Conservation (phyloP, 495 filamentous ascomycete genomes). For the Tuber microsphaerosporum region DNA sequence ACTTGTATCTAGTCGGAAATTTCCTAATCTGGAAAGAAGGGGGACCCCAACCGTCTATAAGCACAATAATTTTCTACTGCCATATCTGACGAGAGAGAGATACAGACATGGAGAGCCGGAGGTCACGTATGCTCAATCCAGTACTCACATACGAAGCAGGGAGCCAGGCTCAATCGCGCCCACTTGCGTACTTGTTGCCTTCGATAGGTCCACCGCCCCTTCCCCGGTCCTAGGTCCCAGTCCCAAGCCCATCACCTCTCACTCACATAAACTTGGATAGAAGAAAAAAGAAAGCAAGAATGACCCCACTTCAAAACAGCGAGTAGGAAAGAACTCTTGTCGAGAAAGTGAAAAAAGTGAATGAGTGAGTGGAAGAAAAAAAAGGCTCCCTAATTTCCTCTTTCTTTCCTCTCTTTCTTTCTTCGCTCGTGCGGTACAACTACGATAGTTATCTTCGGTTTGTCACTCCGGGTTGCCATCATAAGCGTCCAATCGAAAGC, state of each 20-base stretch:
- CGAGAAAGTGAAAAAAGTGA: not conserved
- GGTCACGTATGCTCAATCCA: not conserved
- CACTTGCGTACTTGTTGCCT: not conserved
- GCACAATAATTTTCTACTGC: not conserved
- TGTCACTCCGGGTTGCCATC: not conserved
- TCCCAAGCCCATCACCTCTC: not conserved
- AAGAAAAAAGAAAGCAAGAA: not conserved
- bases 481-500: not conserved
- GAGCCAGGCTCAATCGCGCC: not conserved
- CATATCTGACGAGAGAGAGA: not conserved
- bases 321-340: not conserved
- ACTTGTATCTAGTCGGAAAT: too few relatives aligned
- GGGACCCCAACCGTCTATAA: too few relatives aligned
- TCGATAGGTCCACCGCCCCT: not conserved
- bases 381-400: not conserved
- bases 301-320: constrained; percentile 3
- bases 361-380: not conserved
- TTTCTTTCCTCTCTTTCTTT: not conserved
- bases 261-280: not conserved
- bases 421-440: not conserved
- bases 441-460: not conserved
- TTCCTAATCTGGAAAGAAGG: too few relatives aligned
- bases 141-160: not conserved
- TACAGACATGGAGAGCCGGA: not conserved
- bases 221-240: not conserved